Evolutionary conservation across 2,329 filamentous ascomycete genomes (phyloP).

Genomic region (Colletotrichum tofieldiae): DNA sequence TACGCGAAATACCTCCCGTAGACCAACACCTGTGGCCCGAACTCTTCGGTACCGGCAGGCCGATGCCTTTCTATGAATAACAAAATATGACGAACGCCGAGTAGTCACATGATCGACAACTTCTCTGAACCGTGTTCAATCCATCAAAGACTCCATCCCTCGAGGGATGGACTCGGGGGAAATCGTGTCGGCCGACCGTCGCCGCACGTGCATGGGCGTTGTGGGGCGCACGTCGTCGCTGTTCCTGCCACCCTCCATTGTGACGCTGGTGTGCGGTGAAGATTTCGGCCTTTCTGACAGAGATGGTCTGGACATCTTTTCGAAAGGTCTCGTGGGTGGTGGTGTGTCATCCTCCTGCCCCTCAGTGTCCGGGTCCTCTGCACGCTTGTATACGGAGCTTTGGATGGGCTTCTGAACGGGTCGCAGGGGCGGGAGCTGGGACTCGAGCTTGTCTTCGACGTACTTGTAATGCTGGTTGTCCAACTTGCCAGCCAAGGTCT

Average conservation of each 20-base stretch:
- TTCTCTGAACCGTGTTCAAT: conserved; percentile 41
- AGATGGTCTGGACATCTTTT: conserved; percentile 28
- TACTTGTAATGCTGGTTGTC: conserved; percentile 45
- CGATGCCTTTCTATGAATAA: conserved; percentile 31
- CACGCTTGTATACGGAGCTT: conserved; percentile 42
- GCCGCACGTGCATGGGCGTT: conserved; percentile 35
- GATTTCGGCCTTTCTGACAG: conserved; percentile 38
- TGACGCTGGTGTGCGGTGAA: conserved; percentile 23
- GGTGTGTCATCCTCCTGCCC: not conserved
- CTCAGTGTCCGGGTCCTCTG: not conserved
- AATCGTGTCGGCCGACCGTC: conserved; percentile 54
- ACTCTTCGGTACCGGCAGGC: conserved; percentile 39
- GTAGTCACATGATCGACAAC: not conserved
- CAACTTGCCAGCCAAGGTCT: conserved; percentile 46
- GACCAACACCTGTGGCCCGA: conserved; percentile 25
- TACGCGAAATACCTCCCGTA: conserved; percentile 12
- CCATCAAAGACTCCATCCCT: conserved; percentile 58
- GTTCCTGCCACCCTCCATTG: conserved; percentile 13
- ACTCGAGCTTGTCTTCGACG: conserved; percentile 44
- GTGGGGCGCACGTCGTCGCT: conserved; percentile 31
- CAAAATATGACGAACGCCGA: conserved; percentile 17
- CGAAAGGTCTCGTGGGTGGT: not conserved
- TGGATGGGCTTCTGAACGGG: conserved; percentile 44
- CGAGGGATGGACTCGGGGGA: conserved; percentile 61
- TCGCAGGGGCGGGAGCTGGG: conserved; percentile 48